These are phyloP conservation scores for Leishmania tropica DNA, from an alignment of 208 protist species.

Conservation along the genomic window DNA sequence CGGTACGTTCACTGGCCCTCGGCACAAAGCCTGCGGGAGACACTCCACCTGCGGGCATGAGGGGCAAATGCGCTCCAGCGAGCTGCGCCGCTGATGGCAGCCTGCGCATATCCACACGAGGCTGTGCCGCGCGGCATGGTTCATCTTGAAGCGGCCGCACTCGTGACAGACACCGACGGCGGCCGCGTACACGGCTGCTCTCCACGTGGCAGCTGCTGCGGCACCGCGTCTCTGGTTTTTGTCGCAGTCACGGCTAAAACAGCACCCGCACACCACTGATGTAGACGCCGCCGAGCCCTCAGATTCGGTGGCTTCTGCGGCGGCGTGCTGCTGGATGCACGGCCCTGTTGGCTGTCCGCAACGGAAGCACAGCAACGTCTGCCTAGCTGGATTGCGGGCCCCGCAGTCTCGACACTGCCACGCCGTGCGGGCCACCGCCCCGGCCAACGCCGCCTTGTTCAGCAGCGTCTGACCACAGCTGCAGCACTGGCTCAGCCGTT, in stretches of 20 bases:
- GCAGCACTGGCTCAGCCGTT: slow-evolving; percentile 64
- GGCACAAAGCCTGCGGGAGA: slow-evolving; percentile 50
- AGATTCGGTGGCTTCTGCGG: not conserved
- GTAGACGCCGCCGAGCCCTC: not conserved
- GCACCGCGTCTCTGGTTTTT: not conserved
- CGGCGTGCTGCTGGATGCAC: slow-evolving; percentile 7
- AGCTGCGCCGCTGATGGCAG: slow-evolving; percentile 69
- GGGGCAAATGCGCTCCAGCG: slow-evolving; percentile 78
- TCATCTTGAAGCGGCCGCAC: slow-evolving; percentile 56
- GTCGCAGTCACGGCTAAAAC: not conserved
- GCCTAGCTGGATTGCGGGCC: slow-evolving; percentile 70
- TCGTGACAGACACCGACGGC: slow-evolving; percentile 49
- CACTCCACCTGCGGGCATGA: slow-evolving; percentile 84
- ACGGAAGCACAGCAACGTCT: slow-evolving; percentile 67
- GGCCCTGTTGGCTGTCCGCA: slow-evolving; percentile 62
- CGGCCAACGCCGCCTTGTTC: slow-evolving; percentile 5
- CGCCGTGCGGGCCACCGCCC: slow-evolving; percentile 56
- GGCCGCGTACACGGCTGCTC: slow-evolving; percentile 16
- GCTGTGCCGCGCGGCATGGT: slow-evolving; percentile 43
- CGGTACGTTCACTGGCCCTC: slow-evolving; percentile 6
- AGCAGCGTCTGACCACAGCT: slow-evolving; percentile 55
- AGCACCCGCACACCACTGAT: not conserved
- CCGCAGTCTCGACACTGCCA: slow-evolving; percentile 70
- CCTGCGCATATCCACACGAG: slow-evolving; percentile 69
- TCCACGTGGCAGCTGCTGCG: not conserved